phyloP scores from a whole-genome alignment of 2,329 filamentous ascomycete genomes.

The Hypoxylon sp. region DNA sequence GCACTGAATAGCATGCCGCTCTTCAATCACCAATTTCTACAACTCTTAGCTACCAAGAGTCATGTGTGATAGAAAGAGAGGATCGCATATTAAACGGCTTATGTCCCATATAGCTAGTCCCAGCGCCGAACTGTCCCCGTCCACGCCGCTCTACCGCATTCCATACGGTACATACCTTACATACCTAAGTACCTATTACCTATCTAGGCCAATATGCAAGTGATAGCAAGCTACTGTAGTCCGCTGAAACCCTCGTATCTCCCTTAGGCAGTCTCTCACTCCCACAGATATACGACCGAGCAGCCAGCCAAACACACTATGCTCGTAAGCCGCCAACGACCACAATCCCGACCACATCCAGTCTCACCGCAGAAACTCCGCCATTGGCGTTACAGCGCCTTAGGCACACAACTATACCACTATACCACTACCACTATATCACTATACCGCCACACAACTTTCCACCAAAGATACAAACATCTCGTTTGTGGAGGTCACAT shows the following conservation, averaged over 20 bases:
- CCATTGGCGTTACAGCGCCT: conserved; percentile 4
- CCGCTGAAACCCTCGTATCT: neutral
- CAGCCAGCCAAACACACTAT: neutral
- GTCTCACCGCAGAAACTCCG: conserved; percentile 13
- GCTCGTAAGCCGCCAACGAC: neutral
- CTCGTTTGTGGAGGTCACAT: conserved; percentile 36
- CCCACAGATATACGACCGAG: neutral
- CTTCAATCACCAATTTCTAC: neutral
- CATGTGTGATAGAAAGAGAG: neutral
- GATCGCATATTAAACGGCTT: neutral
- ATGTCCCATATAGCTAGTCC: neutral
- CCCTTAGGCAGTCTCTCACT: neutral
- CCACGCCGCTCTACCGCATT: conserved; percentile 15
- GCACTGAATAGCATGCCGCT: neutral
- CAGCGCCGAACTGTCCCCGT: neutral
- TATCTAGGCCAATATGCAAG: neutral
- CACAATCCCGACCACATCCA: neutral
- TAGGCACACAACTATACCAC: neutral
- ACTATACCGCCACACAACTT: too few species aligned
- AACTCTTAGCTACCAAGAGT: neutral
- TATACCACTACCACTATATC: neutral
- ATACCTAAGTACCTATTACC: neutral
- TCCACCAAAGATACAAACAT: too few species aligned
- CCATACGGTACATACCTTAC: neutral
- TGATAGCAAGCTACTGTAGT: neutral